phyloP scores from a whole-genome alignment of 2,329 filamentous ascomycete species.

The Colletotrichum limetticola region DNA sequence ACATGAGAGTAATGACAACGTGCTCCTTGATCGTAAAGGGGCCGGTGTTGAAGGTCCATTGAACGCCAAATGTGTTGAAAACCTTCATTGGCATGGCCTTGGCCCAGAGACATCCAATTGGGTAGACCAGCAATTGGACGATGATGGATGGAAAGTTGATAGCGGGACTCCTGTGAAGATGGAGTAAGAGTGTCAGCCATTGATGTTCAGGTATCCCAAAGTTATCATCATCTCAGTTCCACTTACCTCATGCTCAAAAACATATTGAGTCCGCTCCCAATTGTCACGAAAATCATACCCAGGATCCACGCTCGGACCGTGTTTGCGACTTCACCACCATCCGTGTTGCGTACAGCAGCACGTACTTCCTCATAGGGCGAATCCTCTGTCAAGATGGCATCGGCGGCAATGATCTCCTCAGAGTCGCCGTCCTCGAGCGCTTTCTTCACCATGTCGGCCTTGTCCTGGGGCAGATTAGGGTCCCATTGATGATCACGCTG shows the following conservation, averaged over 20 bases:
- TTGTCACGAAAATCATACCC: slow-evolving; percentile 55
- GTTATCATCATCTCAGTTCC: slow-evolving; percentile 11
- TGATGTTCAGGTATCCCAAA: too few relatives aligned
- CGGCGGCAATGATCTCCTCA: slow-evolving; percentile 44
- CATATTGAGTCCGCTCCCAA: slow-evolving; percentile 48
- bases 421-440: slow-evolving; percentile 44
- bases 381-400: slow-evolving; percentile 46
- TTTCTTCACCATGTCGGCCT: slow-evolving; percentile 44
- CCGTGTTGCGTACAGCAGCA: slow-evolving; percentile 31
- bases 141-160: slow-evolving; percentile 48
- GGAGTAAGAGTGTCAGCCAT: slow-evolving; percentile 41
- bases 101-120: slow-evolving; percentile 56
- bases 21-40: slow-evolving; percentile 60
- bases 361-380: slow-evolving; percentile 49
- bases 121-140: slow-evolving; percentile 54
- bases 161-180: slow-evolving; percentile 37
- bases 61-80: slow-evolving; percentile 52
- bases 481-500: slow-evolving; percentile 47
- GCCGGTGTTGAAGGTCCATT: slow-evolving; percentile 49
- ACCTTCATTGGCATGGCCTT: slow-evolving; percentile 51
- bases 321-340: slow-evolving; percentile 39
- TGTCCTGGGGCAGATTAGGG: slow-evolving; percentile 46
- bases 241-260: slow-evolving; percentile 30
- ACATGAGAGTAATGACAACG: slow-evolving; percentile 59
- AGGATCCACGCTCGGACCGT: slow-evolving; percentile 57